Base-by-base conservation (phyloP, 2,329 filamentous ascomycete species). In the Trichophyton verrucosum region DNA sequence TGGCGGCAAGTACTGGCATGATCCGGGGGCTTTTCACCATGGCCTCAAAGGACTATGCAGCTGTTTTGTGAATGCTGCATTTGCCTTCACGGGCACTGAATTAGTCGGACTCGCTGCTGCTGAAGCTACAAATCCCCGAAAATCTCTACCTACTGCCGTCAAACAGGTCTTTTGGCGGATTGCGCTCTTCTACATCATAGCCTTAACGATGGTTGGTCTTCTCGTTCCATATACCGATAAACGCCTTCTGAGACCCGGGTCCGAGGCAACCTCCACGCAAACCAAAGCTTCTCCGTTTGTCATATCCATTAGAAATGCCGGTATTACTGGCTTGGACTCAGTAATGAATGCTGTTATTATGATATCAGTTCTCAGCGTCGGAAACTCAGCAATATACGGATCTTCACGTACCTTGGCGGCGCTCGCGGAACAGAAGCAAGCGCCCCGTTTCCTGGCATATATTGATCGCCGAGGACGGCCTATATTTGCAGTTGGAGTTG, bases 281-380 rank as follows among this genome's bases (percentile, higher is more conserved):
- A 83, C 86, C 49, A 83, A 84, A 27, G 87, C 90, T 89, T 76
- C 73, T 49, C 86, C 85, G 7, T 89, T 86, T 66, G 87, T 91
- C 62, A 88, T 91, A 64, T 87, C 87, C 13, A 85, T 86, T 40
- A 79, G 80, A 13, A 80, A 83, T 38, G 87, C 87, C 1, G 84
- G 86, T 0, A 85, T 91, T 61, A 77, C 77, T 4, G 85, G 80
- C 3, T 80, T 91, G 1, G 85, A 86, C 0, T 84, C 83, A 2
- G 81, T 91, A 59, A 85, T 91, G 73, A 92, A 92, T 70, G 87
- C 86, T 40, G 78, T 91, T 24, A 85, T 91, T 65, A 79, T 91
- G 66, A 88, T 85, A 0, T 87, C 85, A 0, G 86, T 85, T 0
- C 86, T 83, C 74, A 89, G 86, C 0, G 80, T 86, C 0, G 84